Percentiles rank a stretch among this genome's conserved stretches.
phyloP scores from a whole-genome alignment of 1,284 basidiomycete genomes.

The Ceratobasidium sp. region DNA sequence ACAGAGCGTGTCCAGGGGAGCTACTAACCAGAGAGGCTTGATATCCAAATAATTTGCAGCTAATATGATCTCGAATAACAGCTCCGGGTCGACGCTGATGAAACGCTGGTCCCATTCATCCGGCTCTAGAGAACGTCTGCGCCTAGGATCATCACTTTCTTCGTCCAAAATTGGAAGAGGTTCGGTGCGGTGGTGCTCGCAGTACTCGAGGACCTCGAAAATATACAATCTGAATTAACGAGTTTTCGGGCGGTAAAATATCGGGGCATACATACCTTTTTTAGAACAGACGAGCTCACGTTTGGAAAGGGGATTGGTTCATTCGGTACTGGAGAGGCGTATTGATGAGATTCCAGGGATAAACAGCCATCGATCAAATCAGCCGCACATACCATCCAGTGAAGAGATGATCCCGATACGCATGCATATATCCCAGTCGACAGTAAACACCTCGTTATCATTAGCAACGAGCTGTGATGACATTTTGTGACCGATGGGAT shows the following conservation, averaged over 20 bases:
- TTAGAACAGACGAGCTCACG: constrained; percentile 7
- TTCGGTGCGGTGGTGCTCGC: constrained; percentile 66
- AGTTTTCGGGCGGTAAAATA: not conserved
- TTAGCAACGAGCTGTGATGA: not conserved
- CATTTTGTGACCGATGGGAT: not conserved
- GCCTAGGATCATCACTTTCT: constrained; percentile 57
- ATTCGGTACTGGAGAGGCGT: not conserved
- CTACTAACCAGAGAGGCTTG: constrained; percentile 61
- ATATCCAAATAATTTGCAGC: constrained; percentile 70
- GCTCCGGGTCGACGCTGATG: constrained; percentile 57
- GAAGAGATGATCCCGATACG: not conserved
- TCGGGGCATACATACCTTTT: not conserved
- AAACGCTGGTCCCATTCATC: constrained; percentile 66
- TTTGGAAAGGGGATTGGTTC: constrained; percentile 2
- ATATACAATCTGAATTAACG: not conserved
- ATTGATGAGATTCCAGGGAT: too few relatives aligned
- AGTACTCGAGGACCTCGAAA: constrained; percentile 62
- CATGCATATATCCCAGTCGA: constrained; percentile 1
- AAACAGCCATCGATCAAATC: too few relatives aligned
- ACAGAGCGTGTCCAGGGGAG: too few relatives aligned
- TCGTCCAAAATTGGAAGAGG: constrained; percentile 53
- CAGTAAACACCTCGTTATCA: constrained; percentile 1
- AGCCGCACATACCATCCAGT: not conserved
- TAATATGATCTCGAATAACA: constrained; percentile 65
- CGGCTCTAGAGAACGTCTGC: constrained; percentile 58